Percentiles rank a stretch among this genome's conserved stretches.
Evolutionary conservation across 805 yeast species (phyloP).

Genomic region (Saccharomycopsis fodiens): DNA sequence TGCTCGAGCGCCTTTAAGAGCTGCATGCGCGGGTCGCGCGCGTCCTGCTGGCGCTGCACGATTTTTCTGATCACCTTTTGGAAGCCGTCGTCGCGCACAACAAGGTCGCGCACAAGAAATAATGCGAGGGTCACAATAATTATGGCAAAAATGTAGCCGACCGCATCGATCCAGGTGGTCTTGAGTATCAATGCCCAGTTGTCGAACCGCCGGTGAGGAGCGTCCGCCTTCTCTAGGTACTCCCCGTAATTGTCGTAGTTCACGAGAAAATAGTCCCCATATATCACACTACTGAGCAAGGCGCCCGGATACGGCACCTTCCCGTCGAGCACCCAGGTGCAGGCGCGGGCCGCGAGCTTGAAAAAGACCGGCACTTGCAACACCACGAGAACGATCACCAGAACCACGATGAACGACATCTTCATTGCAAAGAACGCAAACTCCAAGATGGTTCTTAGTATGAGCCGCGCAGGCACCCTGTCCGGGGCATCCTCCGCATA

Average conservation of each 20-base stretch:
- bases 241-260: constrained; percentile 8
- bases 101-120: constrained; percentile 62
- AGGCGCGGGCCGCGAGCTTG: constrained; percentile 45
- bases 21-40: constrained; percentile 10
- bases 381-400: constrained; percentile 33
- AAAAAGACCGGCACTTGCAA: constrained; percentile 53
- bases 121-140: constrained; percentile 37
- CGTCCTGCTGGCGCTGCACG: neutral
- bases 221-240: constrained; percentile 19
- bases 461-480: constrained; percentile 45
- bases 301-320: constrained; percentile 34
- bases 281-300: constrained; percentile 30
- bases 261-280: constrained; percentile 28
- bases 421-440: constrained; percentile 16
- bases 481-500: constrained; percentile 61
- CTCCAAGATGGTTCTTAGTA: constrained; percentile 35
- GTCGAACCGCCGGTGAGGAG: constrained; percentile 12
- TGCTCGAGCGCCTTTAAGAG: neutral
- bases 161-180: constrained; percentile 20
- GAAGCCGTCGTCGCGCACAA: constrained; percentile 63
- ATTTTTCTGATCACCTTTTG: constrained; percentile 42
- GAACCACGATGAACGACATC: constrained; percentile 20
- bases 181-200: neutral
- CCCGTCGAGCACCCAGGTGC: constrained; percentile 51
- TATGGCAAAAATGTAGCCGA: constrained; percentile 32